Conservation (phyloP, 768 basidiomycete species). For the Auricularia sp. region DNA sequence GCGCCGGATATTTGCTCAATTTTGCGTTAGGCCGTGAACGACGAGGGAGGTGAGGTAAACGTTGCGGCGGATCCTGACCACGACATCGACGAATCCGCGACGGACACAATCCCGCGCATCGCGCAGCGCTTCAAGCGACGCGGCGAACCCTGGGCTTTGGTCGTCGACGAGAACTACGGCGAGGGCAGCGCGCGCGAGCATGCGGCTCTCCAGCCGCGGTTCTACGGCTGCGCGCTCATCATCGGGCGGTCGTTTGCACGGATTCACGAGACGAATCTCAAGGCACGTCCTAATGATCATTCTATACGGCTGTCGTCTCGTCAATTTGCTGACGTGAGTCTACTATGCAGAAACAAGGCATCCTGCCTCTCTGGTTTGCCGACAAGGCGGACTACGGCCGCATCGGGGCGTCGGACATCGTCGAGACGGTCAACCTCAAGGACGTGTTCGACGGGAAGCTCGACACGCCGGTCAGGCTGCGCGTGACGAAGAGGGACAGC, state of each 20-base stretch:
- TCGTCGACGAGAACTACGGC: constrained; percentile 96
- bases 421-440: constrained; percentile 77
- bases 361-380: constrained; percentile 89
- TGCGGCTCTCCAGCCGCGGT: constrained; percentile 92
- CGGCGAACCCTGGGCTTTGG: constrained; percentile 80
- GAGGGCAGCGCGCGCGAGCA: constrained; percentile 98
- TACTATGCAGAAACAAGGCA: constrained; percentile 78
- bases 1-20: not conserved
- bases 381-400: constrained; percentile 77
- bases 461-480: constrained; percentile 36
- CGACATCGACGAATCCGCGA: constrained; percentile 28
- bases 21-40: constrained; percentile 65
- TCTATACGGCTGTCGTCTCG: too few species aligned
- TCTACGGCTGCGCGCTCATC: constrained; percentile 84
- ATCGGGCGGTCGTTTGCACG: constrained; percentile 91
- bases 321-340: constrained; percentile 5
- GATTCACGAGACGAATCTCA: constrained; percentile 96
- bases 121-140: constrained; percentile 83
- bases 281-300: constrained; percentile 35
- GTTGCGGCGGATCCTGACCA: constrained; percentile 73
- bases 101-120: constrained; percentile 80
- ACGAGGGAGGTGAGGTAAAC: constrained; percentile 90
- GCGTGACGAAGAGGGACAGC: constrained; percentile 48
- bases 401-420: constrained; percentile 70
- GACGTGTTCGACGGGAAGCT: constrained; percentile 43